Percentiles rank a stretch among this genome's conserved stretches.
Evolutionary conservation across 352 stramenopile species (phyloP).

Genomic region (Globisporangium orthogonon): DNA sequence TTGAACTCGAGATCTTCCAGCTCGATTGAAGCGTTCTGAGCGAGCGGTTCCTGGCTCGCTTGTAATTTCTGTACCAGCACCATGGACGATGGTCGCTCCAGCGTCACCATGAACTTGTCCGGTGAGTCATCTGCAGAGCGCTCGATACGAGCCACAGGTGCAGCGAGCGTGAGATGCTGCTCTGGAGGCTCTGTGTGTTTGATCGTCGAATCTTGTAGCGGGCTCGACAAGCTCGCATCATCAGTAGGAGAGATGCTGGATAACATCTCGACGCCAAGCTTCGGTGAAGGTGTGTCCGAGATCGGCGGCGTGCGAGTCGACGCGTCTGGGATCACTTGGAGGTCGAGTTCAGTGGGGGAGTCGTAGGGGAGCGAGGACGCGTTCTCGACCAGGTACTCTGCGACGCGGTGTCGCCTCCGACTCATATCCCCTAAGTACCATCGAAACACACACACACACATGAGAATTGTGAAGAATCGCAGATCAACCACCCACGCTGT

Average conservation of each 20-base stretch:
- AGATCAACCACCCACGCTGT: not conserved
- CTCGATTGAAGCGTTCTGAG: constrained; percentile 8
- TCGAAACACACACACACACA: not conserved
- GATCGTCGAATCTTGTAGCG: not conserved
- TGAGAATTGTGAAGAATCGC: too few relatives aligned
- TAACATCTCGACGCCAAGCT: not conserved
- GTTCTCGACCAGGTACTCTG: constrained; percentile 45
- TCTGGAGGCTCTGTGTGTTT: not conserved
- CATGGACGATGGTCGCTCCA: constrained; percentile 21
- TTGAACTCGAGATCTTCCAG: constrained; percentile 24
- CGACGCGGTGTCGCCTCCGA: constrained; percentile 29
- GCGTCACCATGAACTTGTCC: constrained; percentile 2
- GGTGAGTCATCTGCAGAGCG: not conserved
- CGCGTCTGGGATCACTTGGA: constrained; percentile 19
- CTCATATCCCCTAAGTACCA: constrained; percentile 15
- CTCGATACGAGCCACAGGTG: too few relatives aligned
- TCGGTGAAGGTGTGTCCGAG: not conserved
- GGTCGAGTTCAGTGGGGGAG: constrained; percentile 26
- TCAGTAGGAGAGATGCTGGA: not conserved
- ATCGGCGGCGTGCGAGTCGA: too few relatives aligned
- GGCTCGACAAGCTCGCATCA: not conserved
- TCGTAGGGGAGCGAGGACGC: constrained; percentile 36
- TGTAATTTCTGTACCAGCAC: constrained; percentile 14
- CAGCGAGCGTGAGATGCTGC: not conserved
- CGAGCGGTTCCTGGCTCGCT: constrained; percentile 1